Conservation (phyloP, 805 yeast species). For the Saccharomycopsis vini region DNA sequence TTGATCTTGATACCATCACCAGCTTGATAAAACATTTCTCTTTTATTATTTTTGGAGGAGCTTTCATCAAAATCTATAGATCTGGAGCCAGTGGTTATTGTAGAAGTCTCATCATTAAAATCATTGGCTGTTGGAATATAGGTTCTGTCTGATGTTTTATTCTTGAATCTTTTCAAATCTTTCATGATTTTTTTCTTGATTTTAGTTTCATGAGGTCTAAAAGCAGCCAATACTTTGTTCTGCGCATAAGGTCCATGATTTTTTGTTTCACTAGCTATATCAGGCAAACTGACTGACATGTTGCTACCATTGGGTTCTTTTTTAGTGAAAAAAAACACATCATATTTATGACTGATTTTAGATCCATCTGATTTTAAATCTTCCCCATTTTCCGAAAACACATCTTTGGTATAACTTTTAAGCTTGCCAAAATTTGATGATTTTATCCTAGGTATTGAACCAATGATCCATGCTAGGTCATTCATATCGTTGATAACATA, state of each 20-base stretch:
- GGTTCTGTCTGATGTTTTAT: slow-evolving; percentile 5
- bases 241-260: slow-evolving; percentile 16
- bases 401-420: slow-evolving; percentile 19
- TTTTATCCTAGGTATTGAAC: slow-evolving; percentile 38
- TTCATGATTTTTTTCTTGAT: slow-evolving; percentile 32
- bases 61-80: background rate
- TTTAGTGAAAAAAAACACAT: slow-evolving; percentile 19
- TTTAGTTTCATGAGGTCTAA: slow-evolving; percentile 34
- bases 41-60: background rate
- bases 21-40: slow-evolving; percentile 26
- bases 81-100: background rate
- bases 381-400: slow-evolving; percentile 9
- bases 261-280: slow-evolving; percentile 10
- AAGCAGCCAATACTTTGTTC: slow-evolving; percentile 30
- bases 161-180: slow-evolving; percentile 25
- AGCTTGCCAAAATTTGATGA: slow-evolving; percentile 29
- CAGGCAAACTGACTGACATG: slow-evolving; percentile 5
- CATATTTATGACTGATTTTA: slow-evolving; percentile 21
- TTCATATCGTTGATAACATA: slow-evolving; percentile 27
- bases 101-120: background rate
- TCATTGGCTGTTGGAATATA: background rate
- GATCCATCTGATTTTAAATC: slow-evolving; percentile 11
- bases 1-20: slow-evolving; percentile 48
- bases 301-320: slow-evolving; percentile 11
- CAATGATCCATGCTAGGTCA: slow-evolving; percentile 31